A percentile compares a stretch with the other conserved stretches of the same genome.
These are phyloP conservation scores for Penicillium pancosmium DNA, from an alignment of 495 filamentous ascomycete genomes.

Conservation along the genomic window DNA sequence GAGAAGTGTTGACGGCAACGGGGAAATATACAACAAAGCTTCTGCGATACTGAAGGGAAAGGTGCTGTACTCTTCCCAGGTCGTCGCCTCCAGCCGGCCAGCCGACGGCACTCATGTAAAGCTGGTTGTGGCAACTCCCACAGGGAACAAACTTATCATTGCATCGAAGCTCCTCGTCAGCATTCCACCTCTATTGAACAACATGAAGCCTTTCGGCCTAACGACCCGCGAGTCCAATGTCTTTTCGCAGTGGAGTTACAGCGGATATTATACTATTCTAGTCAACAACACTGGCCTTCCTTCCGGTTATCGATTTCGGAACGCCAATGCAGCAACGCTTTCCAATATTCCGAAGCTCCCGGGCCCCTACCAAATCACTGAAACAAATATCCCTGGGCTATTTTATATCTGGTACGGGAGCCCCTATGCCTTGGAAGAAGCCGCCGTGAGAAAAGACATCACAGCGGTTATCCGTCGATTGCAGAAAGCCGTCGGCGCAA, in stretches of 20 bases:
- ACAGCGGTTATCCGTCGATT: slow-evolving; percentile 17
- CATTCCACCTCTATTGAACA: slow-evolving; percentile 33
- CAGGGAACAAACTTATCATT: slow-evolving; percentile 40
- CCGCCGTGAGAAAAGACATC: slow-evolving; percentile 19
- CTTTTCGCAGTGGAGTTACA: slow-evolving; percentile 39
- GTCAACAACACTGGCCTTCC: slow-evolving; percentile 21
- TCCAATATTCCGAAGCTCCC: slow-evolving; percentile 34
- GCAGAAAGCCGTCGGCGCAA: slow-evolving; percentile 17
- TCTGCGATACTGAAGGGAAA: slow-evolving; percentile 26
- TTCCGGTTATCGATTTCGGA: slow-evolving; percentile 11
- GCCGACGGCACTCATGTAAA: slow-evolving; percentile 21
- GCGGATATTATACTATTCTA: slow-evolving; percentile 22
- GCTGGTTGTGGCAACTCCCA: slow-evolving; percentile 33
- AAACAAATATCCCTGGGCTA: slow-evolving; percentile 16
- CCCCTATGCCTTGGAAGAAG: slow-evolving; percentile 13
- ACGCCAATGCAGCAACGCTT: slow-evolving; percentile 7
- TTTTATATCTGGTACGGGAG: slow-evolving; percentile 19
- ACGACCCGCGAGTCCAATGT: slow-evolving; percentile 33
- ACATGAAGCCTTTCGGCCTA: slow-evolving; percentile 39
- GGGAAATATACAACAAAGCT: slow-evolving; percentile 42
- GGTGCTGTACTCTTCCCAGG: slow-evolving; percentile 21
- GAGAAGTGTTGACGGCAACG: slow-evolving; percentile 28
- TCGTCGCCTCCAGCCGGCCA: slow-evolving; percentile 2
- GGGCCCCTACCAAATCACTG: slow-evolving; percentile 24
- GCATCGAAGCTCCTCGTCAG: slow-evolving; percentile 49